Evolutionary conservation across 768 basidiomycete species (phyloP).

Genomic region (Pisolithus orientalis): DNA sequence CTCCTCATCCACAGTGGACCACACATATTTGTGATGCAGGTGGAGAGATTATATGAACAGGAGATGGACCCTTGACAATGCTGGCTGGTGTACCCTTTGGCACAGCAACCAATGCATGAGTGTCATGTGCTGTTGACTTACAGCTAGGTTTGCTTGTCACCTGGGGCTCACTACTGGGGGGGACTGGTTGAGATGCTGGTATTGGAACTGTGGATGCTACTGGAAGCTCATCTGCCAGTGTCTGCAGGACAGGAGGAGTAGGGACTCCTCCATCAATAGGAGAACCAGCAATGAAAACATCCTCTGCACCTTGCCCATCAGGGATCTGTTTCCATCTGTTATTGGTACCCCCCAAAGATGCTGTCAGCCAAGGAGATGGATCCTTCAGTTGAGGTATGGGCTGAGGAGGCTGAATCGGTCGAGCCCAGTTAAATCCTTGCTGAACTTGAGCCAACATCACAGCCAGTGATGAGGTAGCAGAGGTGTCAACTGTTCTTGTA

Average conservation of each 20-base stretch:
- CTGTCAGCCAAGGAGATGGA: no score
- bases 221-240: background rate
- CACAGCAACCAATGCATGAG: conserved; percentile 13
- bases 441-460: conserved; percentile 17
- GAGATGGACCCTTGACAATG: conserved; percentile 16
- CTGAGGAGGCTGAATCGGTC: no score
- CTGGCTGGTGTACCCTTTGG: conserved; percentile 10
- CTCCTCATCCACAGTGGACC: conserved; percentile 64
- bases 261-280: conserved; percentile 11
- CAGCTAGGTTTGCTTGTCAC: conserved; percentile 18
- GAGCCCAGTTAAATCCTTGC: conserved; percentile 15
- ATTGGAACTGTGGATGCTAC: conserved; percentile 3
- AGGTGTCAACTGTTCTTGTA: conserved; percentile 11
- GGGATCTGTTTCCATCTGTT: conserved; percentile 42
- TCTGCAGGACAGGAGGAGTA: conserved; percentile 10
- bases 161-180: background rate
- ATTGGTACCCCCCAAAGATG: conserved; percentile 24
- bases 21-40: conserved; percentile 44
- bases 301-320: conserved; percentile 32
- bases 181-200: conserved; percentile 7
- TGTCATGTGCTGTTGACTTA: conserved; percentile 22
- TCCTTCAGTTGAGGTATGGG: no score
- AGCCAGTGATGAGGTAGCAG: conserved; percentile 13
- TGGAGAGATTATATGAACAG: conserved; percentile 13
- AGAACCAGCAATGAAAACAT: conserved; percentile 12